A percentile compares a stretch with the other conserved stretches of the same genome.
phyloP scores from a whole-genome alignment of 805 yeast species.

The Barnettozyma californica region DNA sequence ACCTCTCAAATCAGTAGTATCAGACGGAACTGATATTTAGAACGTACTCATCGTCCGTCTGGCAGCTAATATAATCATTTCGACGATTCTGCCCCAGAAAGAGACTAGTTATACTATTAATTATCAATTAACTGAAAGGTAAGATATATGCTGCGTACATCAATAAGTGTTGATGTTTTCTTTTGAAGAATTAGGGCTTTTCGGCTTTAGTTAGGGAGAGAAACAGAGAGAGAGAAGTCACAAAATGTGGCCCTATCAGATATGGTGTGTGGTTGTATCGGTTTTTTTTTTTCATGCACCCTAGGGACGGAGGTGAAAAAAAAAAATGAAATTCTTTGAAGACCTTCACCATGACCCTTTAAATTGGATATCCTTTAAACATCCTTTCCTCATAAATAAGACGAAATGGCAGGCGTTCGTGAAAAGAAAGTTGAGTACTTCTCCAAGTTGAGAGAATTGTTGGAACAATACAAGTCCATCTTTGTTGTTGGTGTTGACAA shows the following conservation, averaged over 20 bases:
- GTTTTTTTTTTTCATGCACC: background rate
- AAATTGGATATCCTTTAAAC: slow-evolving; percentile 59
- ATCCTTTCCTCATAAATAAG: slow-evolving; percentile 73
- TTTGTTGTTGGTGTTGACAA: slow-evolving; percentile 99
- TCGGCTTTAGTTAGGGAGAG: no score
- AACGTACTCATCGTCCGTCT: no score
- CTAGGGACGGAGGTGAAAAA: background rate
- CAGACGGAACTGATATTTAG: no score
- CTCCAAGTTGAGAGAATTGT: slow-evolving; percentile 87
- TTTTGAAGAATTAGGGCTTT: no score
- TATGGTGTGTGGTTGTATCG: background rate
- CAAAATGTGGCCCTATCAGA: background rate
- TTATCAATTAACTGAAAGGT: no score
- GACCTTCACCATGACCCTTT: background rate
- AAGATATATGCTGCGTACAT: no score
- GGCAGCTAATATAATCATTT: no score
- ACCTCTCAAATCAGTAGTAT: no score
- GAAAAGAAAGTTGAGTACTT: slow-evolving; percentile 96
- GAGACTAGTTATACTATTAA: no score
- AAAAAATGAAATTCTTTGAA: slow-evolving; percentile 1
- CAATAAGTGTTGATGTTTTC: no score
- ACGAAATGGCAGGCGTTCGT: slow-evolving; percentile 99
- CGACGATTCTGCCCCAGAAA: no score
- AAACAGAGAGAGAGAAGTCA: no score
- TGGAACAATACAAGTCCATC: slow-evolving; percentile 96